Conservation (phyloP, 139 green algal species). For the Micromonas pusilla region DNA sequence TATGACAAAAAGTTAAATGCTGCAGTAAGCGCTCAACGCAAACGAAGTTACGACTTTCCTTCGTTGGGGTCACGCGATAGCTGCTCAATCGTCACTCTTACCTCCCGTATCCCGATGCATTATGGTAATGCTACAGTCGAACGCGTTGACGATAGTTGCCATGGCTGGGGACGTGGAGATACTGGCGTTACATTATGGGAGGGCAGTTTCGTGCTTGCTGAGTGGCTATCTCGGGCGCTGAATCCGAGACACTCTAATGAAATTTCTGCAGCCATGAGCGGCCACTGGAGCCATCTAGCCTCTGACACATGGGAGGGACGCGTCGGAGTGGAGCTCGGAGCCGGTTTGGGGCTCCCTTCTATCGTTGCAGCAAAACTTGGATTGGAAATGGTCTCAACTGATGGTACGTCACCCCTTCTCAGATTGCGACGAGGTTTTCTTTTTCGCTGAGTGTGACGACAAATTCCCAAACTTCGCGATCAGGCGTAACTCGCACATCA, state of each 20-base stretch:
- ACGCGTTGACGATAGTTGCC: constrained; percentile 20
- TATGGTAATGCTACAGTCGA: neutral
- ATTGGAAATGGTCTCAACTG: constrained; percentile 21
- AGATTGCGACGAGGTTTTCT: no score
- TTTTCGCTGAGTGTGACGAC: no score
- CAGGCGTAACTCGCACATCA: no score
- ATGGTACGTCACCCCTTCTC: constrained; percentile 6
- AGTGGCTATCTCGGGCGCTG: constrained; percentile 13
- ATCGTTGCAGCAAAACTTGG: constrained; percentile 25
- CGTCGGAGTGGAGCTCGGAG: constrained; percentile 28
- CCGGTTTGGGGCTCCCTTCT: constrained; percentile 28
- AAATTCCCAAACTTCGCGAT: no score
- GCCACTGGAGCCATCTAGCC: neutral
- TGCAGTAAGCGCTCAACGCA: neutral
- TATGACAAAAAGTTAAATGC: neutral
- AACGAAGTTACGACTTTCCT: constrained; percentile 11
- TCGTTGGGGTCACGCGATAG: neutral
- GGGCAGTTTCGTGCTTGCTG: constrained; percentile 13
- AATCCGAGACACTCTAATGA: neutral
- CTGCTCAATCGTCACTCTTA: neutral
- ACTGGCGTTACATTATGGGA: constrained; percentile 27
- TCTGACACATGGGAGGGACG: neutral
- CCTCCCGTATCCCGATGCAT: neutral
- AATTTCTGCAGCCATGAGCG: neutral
- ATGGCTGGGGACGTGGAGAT: constrained; percentile 4